phyloP scores from a whole-genome alignment of 2,329 filamentous ascomycete species.

The Davidsoniella australis region DNA sequence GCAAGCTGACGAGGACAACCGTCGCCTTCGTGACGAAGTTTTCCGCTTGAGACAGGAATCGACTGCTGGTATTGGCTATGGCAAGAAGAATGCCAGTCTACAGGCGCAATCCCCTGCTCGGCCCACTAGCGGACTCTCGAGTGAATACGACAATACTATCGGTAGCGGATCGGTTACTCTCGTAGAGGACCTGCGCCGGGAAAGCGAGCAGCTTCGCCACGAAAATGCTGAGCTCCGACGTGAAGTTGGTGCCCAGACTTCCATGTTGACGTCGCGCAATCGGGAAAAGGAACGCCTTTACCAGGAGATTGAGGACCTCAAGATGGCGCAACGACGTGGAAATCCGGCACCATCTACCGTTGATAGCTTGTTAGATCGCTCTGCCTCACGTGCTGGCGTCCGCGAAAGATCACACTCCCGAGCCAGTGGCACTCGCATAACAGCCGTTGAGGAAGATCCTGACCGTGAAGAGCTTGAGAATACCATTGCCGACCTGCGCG shows the following conservation, averaged over 20 bases:
- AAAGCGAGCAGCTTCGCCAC: conserved; percentile 62
- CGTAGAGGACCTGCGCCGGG: conserved; percentile 55
- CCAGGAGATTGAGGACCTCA: conserved; percentile 93
- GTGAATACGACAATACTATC: conserved; percentile 28
- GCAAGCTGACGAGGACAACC: conserved; percentile 79
- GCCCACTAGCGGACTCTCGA: conserved; percentile 32
- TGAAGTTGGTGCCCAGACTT: conserved; percentile 88
- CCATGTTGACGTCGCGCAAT: conserved; percentile 91
- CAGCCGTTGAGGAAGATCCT: conserved; percentile 45
- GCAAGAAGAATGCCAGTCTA: conserved; percentile 31
- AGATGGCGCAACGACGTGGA: conserved; percentile 65
- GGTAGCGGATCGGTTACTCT: conserved; percentile 47
- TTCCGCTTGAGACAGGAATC: conserved; percentile 49
- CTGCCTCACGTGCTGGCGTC: conserved; percentile 60
- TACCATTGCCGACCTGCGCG: conserved; percentile 65
- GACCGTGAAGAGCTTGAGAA: conserved; percentile 78
- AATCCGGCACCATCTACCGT: conserved; percentile 43
- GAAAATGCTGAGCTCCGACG: conserved; percentile 85
- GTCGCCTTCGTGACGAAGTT: conserved; percentile 66
- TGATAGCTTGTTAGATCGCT: conserved; percentile 88
- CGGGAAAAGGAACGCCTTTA: conserved; percentile 89
- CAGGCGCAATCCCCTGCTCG: conserved; percentile 30
- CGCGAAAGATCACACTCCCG: conserved; percentile 59
- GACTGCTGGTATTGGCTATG: conserved; percentile 22
- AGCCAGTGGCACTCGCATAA: conserved; percentile 52